Conservation (phyloP, 1,139 yeast genomes). For the Taphrina sp. region DNA sequence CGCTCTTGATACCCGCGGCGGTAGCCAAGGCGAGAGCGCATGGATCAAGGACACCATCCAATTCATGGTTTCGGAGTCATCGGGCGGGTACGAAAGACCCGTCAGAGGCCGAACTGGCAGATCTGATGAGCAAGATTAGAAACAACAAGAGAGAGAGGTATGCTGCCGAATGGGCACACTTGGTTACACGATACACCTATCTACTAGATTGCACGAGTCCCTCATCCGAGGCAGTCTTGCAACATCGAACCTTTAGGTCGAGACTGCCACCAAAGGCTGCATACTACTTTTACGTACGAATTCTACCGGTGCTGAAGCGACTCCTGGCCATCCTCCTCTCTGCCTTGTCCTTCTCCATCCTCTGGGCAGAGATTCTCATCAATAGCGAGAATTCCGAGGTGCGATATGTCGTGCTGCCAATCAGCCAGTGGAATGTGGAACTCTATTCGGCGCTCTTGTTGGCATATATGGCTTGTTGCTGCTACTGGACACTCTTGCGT, state of each 20-base stretch:
- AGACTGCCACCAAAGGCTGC: slow-evolving; percentile 47
- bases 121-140: slow-evolving; percentile 8
- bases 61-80: neutral
- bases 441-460: slow-evolving; percentile 51
- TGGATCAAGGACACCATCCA: neutral
- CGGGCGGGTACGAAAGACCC: neutral
- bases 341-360: slow-evolving; percentile 54
- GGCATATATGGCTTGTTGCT: slow-evolving; percentile 65
- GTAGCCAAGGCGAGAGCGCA: slow-evolving; percentile 7
- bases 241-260: slow-evolving; percentile 42
- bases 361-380: slow-evolving; percentile 70
- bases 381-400: slow-evolving; percentile 19
- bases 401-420: slow-evolving; percentile 12
- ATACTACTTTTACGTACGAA: slow-evolving; percentile 47
- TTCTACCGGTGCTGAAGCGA: slow-evolving; percentile 53
- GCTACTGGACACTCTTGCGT: slow-evolving; percentile 65
- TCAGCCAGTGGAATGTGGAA: slow-evolving; percentile 49
- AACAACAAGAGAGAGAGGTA: slow-evolving; percentile 19
- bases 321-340: slow-evolving; percentile 48
- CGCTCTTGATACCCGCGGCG: slow-evolving; percentile 39
- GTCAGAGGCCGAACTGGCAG: neutral
- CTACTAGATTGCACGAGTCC: slow-evolving; percentile 46
- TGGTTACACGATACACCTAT: slow-evolving; percentile 43
- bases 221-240: slow-evolving; percentile 40
- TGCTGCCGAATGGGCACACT: slow-evolving; percentile 43